phyloP scores from a whole-genome alignment of 148 eudicot species.

The Beta vulgaris region DNA sequence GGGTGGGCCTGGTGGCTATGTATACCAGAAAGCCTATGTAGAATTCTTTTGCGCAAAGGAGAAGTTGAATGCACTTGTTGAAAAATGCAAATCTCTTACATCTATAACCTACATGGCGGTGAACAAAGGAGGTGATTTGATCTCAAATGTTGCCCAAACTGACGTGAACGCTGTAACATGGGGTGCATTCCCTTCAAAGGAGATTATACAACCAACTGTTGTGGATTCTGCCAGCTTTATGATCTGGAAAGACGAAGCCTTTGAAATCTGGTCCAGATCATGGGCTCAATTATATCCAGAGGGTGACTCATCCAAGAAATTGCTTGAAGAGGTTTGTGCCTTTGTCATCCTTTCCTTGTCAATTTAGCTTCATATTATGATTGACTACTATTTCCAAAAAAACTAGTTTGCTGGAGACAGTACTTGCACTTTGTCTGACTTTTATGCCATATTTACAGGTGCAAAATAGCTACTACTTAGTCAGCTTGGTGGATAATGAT shows the following conservation, averaged over 20 bases:
- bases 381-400: too few relatives aligned
- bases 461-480: slow-evolving; percentile 45
- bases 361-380: not conserved
- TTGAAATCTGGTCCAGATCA: slow-evolving; percentile 84
- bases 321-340: slow-evolving; percentile 60
- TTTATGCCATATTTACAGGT: slow-evolving; percentile 29
- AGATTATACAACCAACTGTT: slow-evolving; percentile 87
- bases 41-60: slow-evolving; percentile 87
- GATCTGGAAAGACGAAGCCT: slow-evolving; percentile 95
- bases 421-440: not conserved
- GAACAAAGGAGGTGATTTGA: slow-evolving; percentile 63
- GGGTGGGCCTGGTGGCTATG: slow-evolving; percentile 90
- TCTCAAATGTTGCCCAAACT: slow-evolving; percentile 49
- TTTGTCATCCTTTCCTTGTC: not conserved
- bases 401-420: not conserved
- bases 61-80: slow-evolving; percentile 65
- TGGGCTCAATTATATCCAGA: slow-evolving; percentile 85
- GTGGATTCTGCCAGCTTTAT: slow-evolving; percentile 84
- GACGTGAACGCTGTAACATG: slow-evolving; percentile 92
- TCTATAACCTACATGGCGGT: slow-evolving; percentile 79
- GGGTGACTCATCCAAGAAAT: slow-evolving; percentile 64
- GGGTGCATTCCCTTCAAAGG: slow-evolving; percentile 94
- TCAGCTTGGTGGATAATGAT: slow-evolving; percentile 46
- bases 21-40: slow-evolving; percentile 89
- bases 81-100: slow-evolving; percentile 59